Percentiles rank a stretch among this genome's conserved stretches.
These are phyloP conservation scores for Cystofilobasidium bisporidii DNA, from an alignment of 768 basidiomycete species.

Conservation along the genomic window DNA sequence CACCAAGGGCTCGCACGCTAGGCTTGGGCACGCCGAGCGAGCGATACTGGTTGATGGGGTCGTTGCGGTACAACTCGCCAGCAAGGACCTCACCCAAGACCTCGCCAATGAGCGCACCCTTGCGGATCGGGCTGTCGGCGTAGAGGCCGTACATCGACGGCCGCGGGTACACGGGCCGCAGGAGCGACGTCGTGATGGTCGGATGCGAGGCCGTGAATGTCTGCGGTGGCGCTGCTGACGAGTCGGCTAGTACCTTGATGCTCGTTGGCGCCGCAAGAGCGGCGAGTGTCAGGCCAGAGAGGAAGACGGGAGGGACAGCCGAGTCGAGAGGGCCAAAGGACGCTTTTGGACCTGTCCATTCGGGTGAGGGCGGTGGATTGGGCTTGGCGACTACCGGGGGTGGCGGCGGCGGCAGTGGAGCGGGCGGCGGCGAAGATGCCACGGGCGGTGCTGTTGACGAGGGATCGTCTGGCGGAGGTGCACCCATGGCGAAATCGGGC, in stretches of 20 bases:
- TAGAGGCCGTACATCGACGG: slow-evolving; percentile 52
- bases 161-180: slow-evolving; percentile 38
- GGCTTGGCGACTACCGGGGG: background rate
- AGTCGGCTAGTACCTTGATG: slow-evolving; percentile 31
- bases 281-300: slow-evolving; percentile 23
- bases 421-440: background rate
- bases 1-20: slow-evolving; percentile 66
- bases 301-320: slow-evolving; percentile 14
- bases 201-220: slow-evolving; percentile 30
- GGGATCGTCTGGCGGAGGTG: too few relatives aligned
- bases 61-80: slow-evolving; percentile 57
- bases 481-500: background rate
- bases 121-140: slow-evolving; percentile 52
- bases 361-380: background rate
- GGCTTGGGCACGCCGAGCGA: slow-evolving; percentile 65
- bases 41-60: slow-evolving; percentile 79
- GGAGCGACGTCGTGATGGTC: slow-evolving; percentile 33
- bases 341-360: background rate
- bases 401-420: background rate
- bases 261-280: slow-evolving; percentile 19
- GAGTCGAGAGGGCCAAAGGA: slow-evolving; percentile 17
- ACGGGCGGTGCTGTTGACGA: too few relatives aligned
- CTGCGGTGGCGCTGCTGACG: slow-evolving; percentile 28
- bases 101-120: slow-evolving; percentile 53
- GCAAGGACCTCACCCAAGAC: slow-evolving; percentile 58